Conservation (phyloP, 306 rosid genomes). For the Clitoria ternatea region DNA sequence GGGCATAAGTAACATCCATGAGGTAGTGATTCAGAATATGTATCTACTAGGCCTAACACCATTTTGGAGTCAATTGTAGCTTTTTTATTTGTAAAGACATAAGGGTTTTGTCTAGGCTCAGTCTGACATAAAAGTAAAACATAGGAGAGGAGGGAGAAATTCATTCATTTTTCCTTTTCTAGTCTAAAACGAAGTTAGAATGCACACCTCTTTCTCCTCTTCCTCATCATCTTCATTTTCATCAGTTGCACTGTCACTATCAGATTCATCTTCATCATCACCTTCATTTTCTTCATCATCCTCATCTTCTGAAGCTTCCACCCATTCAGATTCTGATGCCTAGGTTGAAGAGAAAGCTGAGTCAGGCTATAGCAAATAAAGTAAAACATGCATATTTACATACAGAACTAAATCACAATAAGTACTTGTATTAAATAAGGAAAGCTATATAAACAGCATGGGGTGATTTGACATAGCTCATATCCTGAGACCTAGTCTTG, state of each 20-base stretch:
- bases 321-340: slow-evolving; percentile 96
- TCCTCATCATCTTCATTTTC: slow-evolving; percentile 61
- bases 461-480: not conserved
- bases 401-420: slow-evolving; percentile 18
- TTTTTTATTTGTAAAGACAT: not conserved
- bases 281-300: slow-evolving; percentile 55
- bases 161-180: not conserved
- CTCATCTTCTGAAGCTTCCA: slow-evolving; percentile 86
- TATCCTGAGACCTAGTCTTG: not conserved
- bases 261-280: slow-evolving; percentile 49
- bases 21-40: not conserved
- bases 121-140: not conserved
- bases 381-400: not conserved
- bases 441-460: slow-evolving; percentile 12
- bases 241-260: slow-evolving; percentile 35
- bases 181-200: slow-evolving; percentile 23
- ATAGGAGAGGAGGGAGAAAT: not conserved
- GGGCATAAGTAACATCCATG: not conserved
- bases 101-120: not conserved
- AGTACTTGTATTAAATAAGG: slow-evolving; percentile 16
- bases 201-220: slow-evolving; percentile 49
- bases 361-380: slow-evolving; percentile 27
- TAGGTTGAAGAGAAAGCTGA: slow-evolving; percentile 32
- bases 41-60: not conserved
- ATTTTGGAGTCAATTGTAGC: not conserved